Evolutionary conservation across 2,329 filamentous ascomycete genomes (phyloP).

Genomic region (Sphaerulina musiva): DNA sequence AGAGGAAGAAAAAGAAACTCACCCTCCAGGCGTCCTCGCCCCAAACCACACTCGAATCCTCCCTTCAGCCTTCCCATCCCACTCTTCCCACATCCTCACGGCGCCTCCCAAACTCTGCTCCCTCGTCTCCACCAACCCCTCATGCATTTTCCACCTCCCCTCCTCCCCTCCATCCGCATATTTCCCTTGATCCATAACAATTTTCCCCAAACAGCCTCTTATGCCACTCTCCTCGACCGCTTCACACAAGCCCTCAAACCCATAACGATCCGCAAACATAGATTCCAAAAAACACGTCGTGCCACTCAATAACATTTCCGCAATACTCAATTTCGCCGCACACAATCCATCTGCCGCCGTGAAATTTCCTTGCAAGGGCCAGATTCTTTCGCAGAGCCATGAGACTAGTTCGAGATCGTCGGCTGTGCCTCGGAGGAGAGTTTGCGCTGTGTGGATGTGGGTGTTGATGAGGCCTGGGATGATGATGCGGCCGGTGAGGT

Average conservation of each 20-base stretch:
- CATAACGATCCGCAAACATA: conserved; percentile 46
- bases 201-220: conserved; percentile 41
- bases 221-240: conserved; percentile 43
- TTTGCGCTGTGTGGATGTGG: conserved; percentile 47
- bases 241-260: conserved; percentile 41
- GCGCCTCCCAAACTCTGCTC: conserved; percentile 33
- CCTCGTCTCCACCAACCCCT: conserved; percentile 38
- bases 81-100: conserved; percentile 34
- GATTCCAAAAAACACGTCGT: conserved; percentile 50
- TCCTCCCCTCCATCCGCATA: conserved; percentile 35
- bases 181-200: conserved; percentile 41
- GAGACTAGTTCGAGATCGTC: conserved; percentile 47
- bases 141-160: conserved; percentile 41
- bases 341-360: conserved; percentile 45
- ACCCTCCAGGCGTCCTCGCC: conserved; percentile 36
- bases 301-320: conserved; percentile 46
- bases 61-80: conserved; percentile 32
- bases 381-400: conserved; percentile 49
- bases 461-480: conserved; percentile 48
- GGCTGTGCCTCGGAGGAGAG: conserved; percentile 44
- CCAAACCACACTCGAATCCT: conserved; percentile 37
- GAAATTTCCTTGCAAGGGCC: conserved; percentile 44
- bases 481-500: conserved; percentile 42
- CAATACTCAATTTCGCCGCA: conserved; percentile 45
- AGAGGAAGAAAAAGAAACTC: conserved; percentile 7